Conservation (phyloP, 2,329 filamentous ascomycete genomes). For the Coniochaeta sp. region DNA sequence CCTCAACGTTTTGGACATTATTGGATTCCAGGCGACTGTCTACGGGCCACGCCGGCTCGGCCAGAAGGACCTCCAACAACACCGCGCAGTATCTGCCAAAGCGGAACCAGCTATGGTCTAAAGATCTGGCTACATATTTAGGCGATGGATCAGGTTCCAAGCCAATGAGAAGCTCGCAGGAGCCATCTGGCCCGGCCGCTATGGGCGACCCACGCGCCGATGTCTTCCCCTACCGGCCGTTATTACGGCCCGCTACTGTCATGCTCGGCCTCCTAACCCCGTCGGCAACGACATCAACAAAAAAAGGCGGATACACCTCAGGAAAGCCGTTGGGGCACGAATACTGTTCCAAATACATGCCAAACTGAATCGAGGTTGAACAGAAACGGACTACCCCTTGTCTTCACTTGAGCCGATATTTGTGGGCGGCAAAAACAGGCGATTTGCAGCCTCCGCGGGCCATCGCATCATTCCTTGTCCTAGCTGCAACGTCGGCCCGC, state of each 20-base stretch:
- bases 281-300: neutral
- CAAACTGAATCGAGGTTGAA: neutral
- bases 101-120: neutral
- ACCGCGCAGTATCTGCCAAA: neutral
- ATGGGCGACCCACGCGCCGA: neutral
- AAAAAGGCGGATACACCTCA: neutral
- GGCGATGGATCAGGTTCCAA: neutral
- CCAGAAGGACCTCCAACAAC: neutral
- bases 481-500: neutral
- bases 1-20: neutral
- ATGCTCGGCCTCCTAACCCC: neutral
- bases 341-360: neutral
- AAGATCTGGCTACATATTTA: neutral
- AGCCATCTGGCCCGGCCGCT: neutral
- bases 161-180: neutral
- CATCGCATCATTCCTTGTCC: neutral
- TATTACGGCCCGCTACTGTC: neutral
- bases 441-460: neutral
- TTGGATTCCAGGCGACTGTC: neutral
- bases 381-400: neutral
- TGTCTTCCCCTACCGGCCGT: neutral
- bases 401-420: neutral
- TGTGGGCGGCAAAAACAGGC: constrained; percentile 1
- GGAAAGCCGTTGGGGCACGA: neutral
- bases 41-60: neutral